Conservation (phyloP, 192 early-diverging fungal species). For the Chytriomyces sp. region DNA sequence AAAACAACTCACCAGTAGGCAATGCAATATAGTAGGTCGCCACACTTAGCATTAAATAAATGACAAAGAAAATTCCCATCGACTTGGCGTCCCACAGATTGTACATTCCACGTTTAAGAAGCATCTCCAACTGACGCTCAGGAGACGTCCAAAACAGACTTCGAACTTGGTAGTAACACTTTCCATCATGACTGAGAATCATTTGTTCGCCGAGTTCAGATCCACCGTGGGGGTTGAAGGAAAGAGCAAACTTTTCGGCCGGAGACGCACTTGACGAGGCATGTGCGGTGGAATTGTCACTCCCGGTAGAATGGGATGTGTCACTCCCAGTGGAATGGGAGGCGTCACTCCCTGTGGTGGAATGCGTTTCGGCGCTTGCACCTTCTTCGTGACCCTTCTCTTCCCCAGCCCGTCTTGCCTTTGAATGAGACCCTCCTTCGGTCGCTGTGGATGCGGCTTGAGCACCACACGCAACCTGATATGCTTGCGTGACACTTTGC, state of each 20-base stretch:
- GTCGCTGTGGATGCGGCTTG: neutral
- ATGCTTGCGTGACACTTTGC: conserved; percentile 1
- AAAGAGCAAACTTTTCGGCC: conserved; percentile 13
- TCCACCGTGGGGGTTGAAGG: conserved; percentile 2
- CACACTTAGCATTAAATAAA: conserved; percentile 40
- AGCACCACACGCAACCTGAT: neutral
- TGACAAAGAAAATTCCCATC: conserved; percentile 39
- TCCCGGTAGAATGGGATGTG: neutral
- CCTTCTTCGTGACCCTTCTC: neutral
- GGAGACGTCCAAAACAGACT: conserved; percentile 41
- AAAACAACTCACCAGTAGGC: conserved; percentile 36
- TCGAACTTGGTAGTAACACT: conserved; percentile 45
- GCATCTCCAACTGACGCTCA: conserved; percentile 45
- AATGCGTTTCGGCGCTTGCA: neutral
- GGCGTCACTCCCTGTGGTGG: neutral
- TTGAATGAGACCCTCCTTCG: too few relatives aligned
- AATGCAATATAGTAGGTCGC: conserved; percentile 49
- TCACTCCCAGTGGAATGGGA: neutral
- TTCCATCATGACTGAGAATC: conserved; percentile 15
- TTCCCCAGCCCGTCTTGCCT: too few relatives aligned
- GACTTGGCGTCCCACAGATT: conserved; percentile 28
- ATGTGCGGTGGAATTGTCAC: neutral
- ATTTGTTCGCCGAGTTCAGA: neutral
- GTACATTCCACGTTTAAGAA: conserved; percentile 42
- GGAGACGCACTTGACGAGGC: neutral